Percentiles rank a stretch among this genome's conserved stretches.
These are phyloP conservation scores for Venturia effusa DNA, from an alignment of 2,329 filamentous ascomycete genomes.

Conservation along the genomic window DNA sequence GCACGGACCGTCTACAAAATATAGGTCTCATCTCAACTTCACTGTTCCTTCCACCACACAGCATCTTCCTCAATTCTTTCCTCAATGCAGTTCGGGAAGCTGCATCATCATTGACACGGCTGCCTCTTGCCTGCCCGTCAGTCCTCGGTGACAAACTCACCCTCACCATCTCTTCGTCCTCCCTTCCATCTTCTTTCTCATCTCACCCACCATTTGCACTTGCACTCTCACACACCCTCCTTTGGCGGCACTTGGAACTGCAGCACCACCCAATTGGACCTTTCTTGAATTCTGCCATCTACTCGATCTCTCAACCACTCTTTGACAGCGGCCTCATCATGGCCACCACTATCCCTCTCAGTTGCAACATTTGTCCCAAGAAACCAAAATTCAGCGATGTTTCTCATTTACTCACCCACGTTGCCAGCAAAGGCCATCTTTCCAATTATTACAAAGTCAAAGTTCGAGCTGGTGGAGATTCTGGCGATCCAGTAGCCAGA, in stretches of 20 bases:
- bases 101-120: conserved; percentile 19
- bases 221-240: conserved; percentile 1
- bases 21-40: background rate
- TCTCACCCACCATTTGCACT: background rate
- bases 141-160: background rate
- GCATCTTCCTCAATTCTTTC: conserved; percentile 40
- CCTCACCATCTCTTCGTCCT: conserved; percentile 5
- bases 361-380: conserved; percentile 75
- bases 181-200: conserved; percentile 3
- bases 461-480: conserved; percentile 57
- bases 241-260: conserved; percentile 5
- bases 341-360: conserved; percentile 49
- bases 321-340: conserved; percentile 18
- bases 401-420: conserved; percentile 84
- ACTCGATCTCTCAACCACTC: conserved; percentile 2
- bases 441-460: conserved; percentile 74
- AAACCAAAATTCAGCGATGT: conserved; percentile 76
- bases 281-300: conserved; percentile 6
- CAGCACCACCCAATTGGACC: conserved; percentile 1
- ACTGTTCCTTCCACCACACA: conserved; percentile 32
- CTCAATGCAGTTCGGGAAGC: conserved; percentile 60
- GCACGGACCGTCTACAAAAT: background rate
- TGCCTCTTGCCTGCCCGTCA: background rate
- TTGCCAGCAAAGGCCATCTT: conserved; percentile 86
- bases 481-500: conserved; percentile 54